These are phyloP conservation scores for Solanum piurae DNA, from an alignment of 257 asterid species.

Conservation along the genomic window DNA sequence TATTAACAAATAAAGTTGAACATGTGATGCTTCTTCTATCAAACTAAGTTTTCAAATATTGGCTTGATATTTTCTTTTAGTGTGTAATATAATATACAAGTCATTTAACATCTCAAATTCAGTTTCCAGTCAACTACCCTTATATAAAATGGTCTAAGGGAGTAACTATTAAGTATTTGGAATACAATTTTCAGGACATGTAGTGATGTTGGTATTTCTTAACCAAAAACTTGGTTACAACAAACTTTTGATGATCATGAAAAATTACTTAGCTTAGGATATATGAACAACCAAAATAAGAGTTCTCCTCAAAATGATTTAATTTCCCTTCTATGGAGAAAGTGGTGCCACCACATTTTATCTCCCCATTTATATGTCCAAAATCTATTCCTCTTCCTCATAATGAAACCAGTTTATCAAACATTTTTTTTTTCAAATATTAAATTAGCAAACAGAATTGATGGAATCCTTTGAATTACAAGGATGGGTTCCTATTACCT, in stretches of 20 bases:
- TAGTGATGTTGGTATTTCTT: not conserved
- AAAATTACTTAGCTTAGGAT: not conserved
- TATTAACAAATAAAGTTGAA: not conserved
- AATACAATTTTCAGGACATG: not conserved
- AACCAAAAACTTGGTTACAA: not conserved
- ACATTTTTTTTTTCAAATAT: not conserved
- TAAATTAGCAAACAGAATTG: not conserved
- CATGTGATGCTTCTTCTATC: not conserved
- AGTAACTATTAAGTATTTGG: not conserved
- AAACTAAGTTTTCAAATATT: not conserved
- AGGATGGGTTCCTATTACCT: not conserved
- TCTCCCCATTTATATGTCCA: not conserved
- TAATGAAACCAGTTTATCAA: not conserved
- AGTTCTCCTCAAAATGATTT: not conserved
- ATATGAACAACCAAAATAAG: not conserved
- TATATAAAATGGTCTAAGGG: not conserved
- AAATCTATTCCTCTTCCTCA: not conserved
- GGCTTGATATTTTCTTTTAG: not conserved
- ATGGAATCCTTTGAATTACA: not conserved
- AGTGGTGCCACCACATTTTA: not conserved
- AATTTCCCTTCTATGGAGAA: not conserved
- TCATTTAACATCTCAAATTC: not conserved
- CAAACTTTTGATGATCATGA: not conserved
- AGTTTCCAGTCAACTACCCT: not conserved
- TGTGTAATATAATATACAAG: not conserved